Base-by-base conservation (phyloP, 2,329 filamentous ascomycete genomes). In the Apiospora malaysiana region DNA sequence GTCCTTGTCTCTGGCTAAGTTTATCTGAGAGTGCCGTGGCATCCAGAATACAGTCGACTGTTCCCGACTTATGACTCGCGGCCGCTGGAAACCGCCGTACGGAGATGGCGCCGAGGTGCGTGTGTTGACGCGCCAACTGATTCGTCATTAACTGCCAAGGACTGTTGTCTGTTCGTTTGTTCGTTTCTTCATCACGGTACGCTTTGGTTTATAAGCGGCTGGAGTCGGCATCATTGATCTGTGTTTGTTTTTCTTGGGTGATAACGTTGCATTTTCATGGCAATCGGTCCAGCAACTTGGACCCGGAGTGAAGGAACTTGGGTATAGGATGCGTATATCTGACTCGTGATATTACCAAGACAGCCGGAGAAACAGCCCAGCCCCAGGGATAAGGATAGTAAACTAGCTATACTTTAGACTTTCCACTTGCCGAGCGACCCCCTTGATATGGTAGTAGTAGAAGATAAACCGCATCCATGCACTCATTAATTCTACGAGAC, bases 261-360 rank as follows among this genome's bases (percentile, higher is more conserved):
- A 63, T n/a, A 63, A 63, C 56, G 32, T 63, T 63, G 32, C 56
- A 63, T 63, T 63, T 63, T n/a, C 56, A 23, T n/a, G 32, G 56
- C 12, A 21, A 37, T 63, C 8, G 10, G 40, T 23, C 21, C 6
- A 63, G n/a, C 32, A 40, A 63, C 32, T 14, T 40, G 18, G 56
- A n/a, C 21, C 56, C 32, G 21, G 37, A 63, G 37, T 32, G 56
- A 37, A 63, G 32, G 56, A 40, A n/a, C 32, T 21, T 40, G 32
- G 32, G 32, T 21, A 32, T 21, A 63, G 32, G 16, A 16, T n/a
- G 56, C 27, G 23, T 40, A 63, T 63, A 63, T 63, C 32, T 40
- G 56, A 63, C 32, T 63, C 56, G 56, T 40, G 56, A 63, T 63
- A 40, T n/a, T 23, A 40, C 42, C 42, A 45, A 16, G 1, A 45